Percentiles rank a stretch among this genome's conserved stretches.
phyloP scores from a whole-genome alignment of 2,329 filamentous ascomycete species.

The Epichloe coenophiala region DNA sequence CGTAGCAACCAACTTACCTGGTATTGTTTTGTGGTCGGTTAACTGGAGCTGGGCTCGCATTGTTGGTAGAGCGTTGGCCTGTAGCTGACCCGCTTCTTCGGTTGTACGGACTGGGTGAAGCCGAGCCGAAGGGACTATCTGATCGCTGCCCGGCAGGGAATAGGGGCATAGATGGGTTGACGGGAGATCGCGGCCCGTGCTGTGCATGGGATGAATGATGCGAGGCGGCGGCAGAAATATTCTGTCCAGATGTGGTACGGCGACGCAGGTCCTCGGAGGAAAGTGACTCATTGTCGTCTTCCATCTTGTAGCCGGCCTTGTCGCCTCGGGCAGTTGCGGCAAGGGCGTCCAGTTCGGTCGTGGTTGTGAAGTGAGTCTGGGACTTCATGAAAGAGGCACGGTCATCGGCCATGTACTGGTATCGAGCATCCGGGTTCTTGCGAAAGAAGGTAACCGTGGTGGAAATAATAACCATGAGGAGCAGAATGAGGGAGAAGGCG shows the following conservation, averaged over 20 bases:
- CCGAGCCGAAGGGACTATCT: conserved; percentile 22
- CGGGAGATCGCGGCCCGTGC: conserved; percentile 17
- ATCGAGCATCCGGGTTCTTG: conserved; percentile 88
- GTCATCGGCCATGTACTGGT: conserved; percentile 94
- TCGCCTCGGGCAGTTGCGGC: conserved; percentile 82
- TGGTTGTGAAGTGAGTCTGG: conserved; percentile 60
- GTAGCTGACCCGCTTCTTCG: conserved; percentile 7
- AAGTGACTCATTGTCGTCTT: conserved; percentile 28
- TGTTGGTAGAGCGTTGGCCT: conserved; percentile 18
- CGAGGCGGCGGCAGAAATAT: conserved; percentile 13
- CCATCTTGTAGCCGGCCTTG: conserved; percentile 38
- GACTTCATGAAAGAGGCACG: conserved; percentile 97
- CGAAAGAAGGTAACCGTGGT: conserved; percentile 59
- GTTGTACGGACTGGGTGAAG: conserved; percentile 22
- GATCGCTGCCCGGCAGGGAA: conserved; percentile 26
- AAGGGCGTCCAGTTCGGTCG: conserved; percentile 80
- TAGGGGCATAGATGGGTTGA: conserved; percentile 28
- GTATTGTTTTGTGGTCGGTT: conserved; percentile 25
- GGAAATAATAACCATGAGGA: conserved; percentile 63
- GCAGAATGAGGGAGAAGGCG: conserved; percentile 64
- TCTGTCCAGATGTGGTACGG: conserved; percentile 17
- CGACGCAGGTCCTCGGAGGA: conserved; percentile 25
- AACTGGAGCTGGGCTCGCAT: conserved; percentile 18
- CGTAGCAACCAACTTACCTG: conserved; percentile 17
- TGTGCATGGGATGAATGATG: conserved; percentile 18